Evolutionary conservation across 371 early-diverging fungal species (phyloP).

Genomic region (Mortierella sp.): DNA sequence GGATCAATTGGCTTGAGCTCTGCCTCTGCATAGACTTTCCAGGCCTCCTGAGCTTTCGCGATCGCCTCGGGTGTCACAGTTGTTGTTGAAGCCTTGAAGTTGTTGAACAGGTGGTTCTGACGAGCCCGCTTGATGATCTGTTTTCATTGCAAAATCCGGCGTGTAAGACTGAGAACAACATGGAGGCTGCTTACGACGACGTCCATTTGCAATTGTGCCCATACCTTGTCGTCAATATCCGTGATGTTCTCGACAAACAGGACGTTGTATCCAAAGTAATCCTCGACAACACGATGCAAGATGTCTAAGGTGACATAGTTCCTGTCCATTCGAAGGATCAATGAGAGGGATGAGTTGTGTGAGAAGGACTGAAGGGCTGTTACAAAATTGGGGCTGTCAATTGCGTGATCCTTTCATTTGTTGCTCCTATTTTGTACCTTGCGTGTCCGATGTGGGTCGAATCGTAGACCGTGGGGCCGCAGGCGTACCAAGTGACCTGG

Average conservation of each 20-base stretch:
- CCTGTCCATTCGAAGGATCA: slow-evolving; percentile 55
- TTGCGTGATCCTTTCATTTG: background rate
- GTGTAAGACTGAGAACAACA: too few species aligned
- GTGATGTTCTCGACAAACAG: slow-evolving; percentile 99
- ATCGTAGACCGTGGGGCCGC: slow-evolving; percentile 99
- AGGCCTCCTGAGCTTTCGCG: slow-evolving; percentile 68
- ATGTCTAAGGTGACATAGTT: slow-evolving; percentile 97
- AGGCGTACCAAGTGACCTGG: slow-evolving; percentile 95
- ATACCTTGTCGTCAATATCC: slow-evolving; percentile 99
- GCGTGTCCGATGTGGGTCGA: slow-evolving; percentile 99
- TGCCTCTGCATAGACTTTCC: slow-evolving; percentile 66
- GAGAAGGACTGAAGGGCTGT: too few species aligned
- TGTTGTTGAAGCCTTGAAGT: slow-evolving; percentile 61
- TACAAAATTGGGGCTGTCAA: too few species aligned
- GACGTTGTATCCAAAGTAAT: slow-evolving; percentile 97
- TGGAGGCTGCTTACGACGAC: background rate
- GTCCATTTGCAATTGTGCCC: background rate
- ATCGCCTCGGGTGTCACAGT: slow-evolving; percentile 58
- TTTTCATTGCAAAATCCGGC: too few species aligned
- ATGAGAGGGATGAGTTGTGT: too few species aligned
- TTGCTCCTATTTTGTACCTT: slow-evolving; percentile 55
- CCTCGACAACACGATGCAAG: slow-evolving; percentile 93
- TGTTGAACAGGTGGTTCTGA: slow-evolving; percentile 83
- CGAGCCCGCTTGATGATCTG: slow-evolving; percentile 94
- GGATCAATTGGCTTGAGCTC: slow-evolving; percentile 67